A percentile compares a stretch with the other conserved stretches of the same genome.
Evolutionary conservation across 495 filamentous ascomycete genomes (phyloP).

Genomic region (Delitschia confertaspora): DNA sequence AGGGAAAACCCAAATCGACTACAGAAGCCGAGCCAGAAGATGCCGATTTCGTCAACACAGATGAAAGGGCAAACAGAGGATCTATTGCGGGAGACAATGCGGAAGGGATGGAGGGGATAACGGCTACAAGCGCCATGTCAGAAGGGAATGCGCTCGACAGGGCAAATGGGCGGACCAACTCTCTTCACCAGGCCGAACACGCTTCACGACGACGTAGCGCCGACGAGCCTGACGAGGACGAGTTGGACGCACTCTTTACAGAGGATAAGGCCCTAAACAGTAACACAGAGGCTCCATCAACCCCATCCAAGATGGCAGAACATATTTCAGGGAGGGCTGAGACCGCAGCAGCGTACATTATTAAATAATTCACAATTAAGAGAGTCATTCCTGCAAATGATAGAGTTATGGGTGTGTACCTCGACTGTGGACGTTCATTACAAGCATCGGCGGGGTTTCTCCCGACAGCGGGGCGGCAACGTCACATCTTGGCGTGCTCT

Average conservation of each 20-base stretch:
- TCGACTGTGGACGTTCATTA: too few relatives aligned
- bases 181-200: background rate
- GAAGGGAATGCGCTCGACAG: background rate
- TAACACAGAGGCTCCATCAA: background rate
- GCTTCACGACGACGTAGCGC: background rate
- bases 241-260: slow-evolving; percentile 41
- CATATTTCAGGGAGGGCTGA: background rate
- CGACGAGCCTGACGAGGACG: slow-evolving; percentile 36
- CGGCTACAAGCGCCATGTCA: too few relatives aligned
- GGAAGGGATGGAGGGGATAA: too few relatives aligned
- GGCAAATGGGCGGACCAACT: background rate
- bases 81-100: background rate
- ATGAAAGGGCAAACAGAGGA: too few relatives aligned
- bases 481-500: too few relatives aligned
- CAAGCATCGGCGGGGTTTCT: too few relatives aligned
- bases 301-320: background rate
- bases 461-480: too few relatives aligned
- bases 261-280: slow-evolving; percentile 23
- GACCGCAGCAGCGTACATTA: background rate
- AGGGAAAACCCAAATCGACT: slow-evolving; percentile 42
- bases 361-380: background rate
- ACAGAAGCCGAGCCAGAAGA: slow-evolving; percentile 9
- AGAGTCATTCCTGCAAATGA: background rate
- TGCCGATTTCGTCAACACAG: too few relatives aligned
- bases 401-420: too few relatives aligned